Conservation (phyloP, 1,284 basidiomycete genomes). For the Porogramme epimiltina region DNA sequence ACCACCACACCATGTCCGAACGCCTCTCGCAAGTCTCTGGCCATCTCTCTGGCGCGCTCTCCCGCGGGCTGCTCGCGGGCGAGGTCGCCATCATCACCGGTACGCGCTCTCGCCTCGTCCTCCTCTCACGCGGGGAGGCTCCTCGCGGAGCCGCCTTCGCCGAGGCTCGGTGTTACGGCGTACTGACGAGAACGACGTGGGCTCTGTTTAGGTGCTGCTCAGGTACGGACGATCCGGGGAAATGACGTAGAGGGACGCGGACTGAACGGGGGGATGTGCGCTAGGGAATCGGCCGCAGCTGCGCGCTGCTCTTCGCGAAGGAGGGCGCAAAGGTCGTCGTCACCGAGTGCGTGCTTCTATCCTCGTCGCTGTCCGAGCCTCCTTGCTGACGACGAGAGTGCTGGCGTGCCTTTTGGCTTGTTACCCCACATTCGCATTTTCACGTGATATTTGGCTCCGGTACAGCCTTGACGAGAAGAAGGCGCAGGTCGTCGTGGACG, state of each 20-base stretch:
- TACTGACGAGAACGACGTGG: slow-evolving; percentile 1
- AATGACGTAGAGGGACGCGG: not conserved
- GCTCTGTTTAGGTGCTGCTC: slow-evolving; percentile 60
- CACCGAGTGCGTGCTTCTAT: slow-evolving; percentile 68
- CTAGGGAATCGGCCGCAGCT: slow-evolving; percentile 75
- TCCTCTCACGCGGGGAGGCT: slow-evolving; percentile 8
- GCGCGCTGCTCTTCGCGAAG: slow-evolving; percentile 78
- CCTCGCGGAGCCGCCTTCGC: slow-evolving; percentile 5
- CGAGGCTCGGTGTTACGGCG: not conserved
- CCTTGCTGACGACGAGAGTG: too few species aligned
- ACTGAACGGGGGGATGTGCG: not conserved
- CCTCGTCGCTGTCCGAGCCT: not conserved
- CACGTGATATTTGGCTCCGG: slow-evolving; percentile 6
- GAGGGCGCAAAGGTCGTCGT: slow-evolving; percentile 88
- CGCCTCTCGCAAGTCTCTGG: slow-evolving; percentile 73
- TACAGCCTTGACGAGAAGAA: slow-evolving; percentile 68
- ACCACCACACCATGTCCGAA: slow-evolving; percentile 48
- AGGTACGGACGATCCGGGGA: slow-evolving; percentile 45
- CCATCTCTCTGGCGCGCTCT: slow-evolving; percentile 61
- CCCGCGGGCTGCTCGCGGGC: slow-evolving; percentile 68
- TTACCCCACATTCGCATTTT: not conserved
- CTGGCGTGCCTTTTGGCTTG: not conserved
- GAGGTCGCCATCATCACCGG: slow-evolving; percentile 89
- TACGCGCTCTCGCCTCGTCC: slow-evolving; percentile 30
- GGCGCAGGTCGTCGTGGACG: slow-evolving; percentile 65